Base-by-base conservation (phyloP, 345 rosid genomes). In the Populus tremula region DNA sequence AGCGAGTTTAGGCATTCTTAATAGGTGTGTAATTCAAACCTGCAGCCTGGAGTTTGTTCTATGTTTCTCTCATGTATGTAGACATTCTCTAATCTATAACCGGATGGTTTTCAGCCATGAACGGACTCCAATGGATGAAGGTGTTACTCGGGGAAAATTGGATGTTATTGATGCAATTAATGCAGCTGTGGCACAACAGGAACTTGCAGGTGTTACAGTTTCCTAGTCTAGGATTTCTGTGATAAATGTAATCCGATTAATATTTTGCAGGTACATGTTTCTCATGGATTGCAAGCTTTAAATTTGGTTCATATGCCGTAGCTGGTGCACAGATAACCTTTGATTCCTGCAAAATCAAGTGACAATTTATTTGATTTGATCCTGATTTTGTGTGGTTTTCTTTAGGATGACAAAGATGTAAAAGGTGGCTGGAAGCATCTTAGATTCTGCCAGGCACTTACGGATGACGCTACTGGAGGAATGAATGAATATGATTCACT, bases 121-220 rank as follows among this genome's bases (percentile, higher is more conserved):
- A 79, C 85, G 87, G 78, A 89, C 86, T 39, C 94, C 98, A 5
- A 75, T 95, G 69, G 98, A 95, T 70, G 99, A 93, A 87, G 98
- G 97, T 45, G 77, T 92, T 77, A 86, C 83, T 76, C 81, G 76
- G 67, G 94, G 91, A 64, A 91, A 91, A 84, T 72, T 88, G 89
- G 93, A 87, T 71, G 87, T 88, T 45, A 72, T 90, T 6, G 93
- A 92, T 65, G 89, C 92, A 43, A 87, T 96, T 54, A 90, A 91
- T 75, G 81, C 85, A 25, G 81, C 94, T 63, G 88, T 76, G 12
- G 87, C 93, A 17, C 92, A 91, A 84, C 29, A 85, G 85, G 98
- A 93, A 84, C 91, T 96, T 33, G 67, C 79, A 36, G 87, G 87
- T 9, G 84, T 85, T 54, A 78, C 16, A 5, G 84, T 93, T 74